These are phyloP conservation scores for Berkeleyomyces basicola DNA, from an alignment of 2,329 filamentous ascomycete species.

Conservation along the genomic window DNA sequence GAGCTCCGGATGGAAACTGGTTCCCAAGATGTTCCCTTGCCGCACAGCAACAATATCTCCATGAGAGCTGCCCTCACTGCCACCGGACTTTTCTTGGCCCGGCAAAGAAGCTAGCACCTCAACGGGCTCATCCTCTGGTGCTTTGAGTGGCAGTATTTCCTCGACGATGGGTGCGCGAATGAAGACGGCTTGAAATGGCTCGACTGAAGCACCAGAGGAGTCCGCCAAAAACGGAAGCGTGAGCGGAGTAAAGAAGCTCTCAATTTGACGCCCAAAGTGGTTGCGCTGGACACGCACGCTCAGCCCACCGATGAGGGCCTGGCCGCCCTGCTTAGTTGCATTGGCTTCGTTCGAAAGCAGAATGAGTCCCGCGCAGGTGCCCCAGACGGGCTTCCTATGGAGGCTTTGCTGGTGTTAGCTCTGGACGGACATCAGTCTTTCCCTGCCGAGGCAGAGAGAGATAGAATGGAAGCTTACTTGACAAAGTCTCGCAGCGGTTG, in stretches of 20 bases:
- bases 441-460: not conserved
- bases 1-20: slow-evolving; percentile 89
- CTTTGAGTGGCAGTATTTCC: slow-evolving; percentile 40
- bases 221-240: slow-evolving; percentile 50
- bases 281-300: slow-evolving; percentile 85
- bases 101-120: slow-evolving; percentile 37
- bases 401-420: slow-evolving; percentile 32
- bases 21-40: slow-evolving; percentile 85
- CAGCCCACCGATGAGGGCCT: slow-evolving; percentile 83
- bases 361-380: slow-evolving; percentile 89
- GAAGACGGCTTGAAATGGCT: slow-evolving; percentile 62
- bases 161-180: slow-evolving; percentile 92
- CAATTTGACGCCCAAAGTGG: slow-evolving; percentile 83
- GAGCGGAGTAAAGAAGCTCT: slow-evolving; percentile 71
- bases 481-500: slow-evolving; percentile 80
- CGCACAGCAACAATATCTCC: slow-evolving; percentile 73
- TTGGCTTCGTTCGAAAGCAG: slow-evolving; percentile 78
- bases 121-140: slow-evolving; percentile 22
- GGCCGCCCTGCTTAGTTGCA: slow-evolving; percentile 74
- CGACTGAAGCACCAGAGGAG: not conserved
- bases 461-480: slow-evolving; percentile 41
- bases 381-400: slow-evolving; percentile 72
- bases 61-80: slow-evolving; percentile 35
- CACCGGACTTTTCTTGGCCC: slow-evolving; percentile 34
- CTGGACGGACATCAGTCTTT: not conserved